phyloP scores from a whole-genome alignment of 805 yeast genomes.

The Isabelozyma pseudorhagii region DNA sequence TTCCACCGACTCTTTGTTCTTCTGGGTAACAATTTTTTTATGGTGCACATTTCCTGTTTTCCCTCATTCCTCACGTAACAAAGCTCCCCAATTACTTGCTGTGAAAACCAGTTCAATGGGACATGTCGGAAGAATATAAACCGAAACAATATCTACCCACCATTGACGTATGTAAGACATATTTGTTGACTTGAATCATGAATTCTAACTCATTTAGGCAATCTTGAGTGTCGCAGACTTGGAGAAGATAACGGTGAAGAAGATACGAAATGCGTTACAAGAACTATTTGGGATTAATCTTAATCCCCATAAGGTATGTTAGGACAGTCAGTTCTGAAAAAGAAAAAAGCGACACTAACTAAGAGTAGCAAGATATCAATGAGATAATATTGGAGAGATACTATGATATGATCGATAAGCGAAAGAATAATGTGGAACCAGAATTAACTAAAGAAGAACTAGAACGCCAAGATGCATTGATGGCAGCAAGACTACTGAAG shows the following conservation, averaged over 20 bases:
- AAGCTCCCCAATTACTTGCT: not conserved
- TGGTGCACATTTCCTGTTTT: no score
- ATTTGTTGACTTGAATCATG: not conserved
- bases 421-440: slow-evolving; percentile 24
- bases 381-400: slow-evolving; percentile 59
- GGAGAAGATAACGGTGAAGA: slow-evolving; percentile 66
- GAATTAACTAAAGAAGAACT: slow-evolving; percentile 26
- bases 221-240: slow-evolving; percentile 69
- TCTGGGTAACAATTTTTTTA: no score
- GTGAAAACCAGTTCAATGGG: not conserved
- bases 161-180: slow-evolving; percentile 50
- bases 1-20: no score
- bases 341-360: slow-evolving; percentile 11
- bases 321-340: not conserved
- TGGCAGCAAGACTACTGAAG: slow-evolving; percentile 51
- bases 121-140: slow-evolving; percentile 12
- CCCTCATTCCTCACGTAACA: not conserved
- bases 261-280: slow-evolving; percentile 69
- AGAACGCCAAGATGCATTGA: slow-evolving; percentile 46
- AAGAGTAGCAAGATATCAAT: slow-evolving; percentile 50
- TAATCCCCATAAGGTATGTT: slow-evolving; percentile 40
- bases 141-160: slow-evolving; percentile 51
- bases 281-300: slow-evolving; percentile 61
- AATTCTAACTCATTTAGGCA: slow-evolving; percentile 45
- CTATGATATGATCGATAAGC: slow-evolving; percentile 41